phyloP scores from a whole-genome alignment of 495 filamentous ascomycete genomes.

The Peziza echinospora region DNA sequence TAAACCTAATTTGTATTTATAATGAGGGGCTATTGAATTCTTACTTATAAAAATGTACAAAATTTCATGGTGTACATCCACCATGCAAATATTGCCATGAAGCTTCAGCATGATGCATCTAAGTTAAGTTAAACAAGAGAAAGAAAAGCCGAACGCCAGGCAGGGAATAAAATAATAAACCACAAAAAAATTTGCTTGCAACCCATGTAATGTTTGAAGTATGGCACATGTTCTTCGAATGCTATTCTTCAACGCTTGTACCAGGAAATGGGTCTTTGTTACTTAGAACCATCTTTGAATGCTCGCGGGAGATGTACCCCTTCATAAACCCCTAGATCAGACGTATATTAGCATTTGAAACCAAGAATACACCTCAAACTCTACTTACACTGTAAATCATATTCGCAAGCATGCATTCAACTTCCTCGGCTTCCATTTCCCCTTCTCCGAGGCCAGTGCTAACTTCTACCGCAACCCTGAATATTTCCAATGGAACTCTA shows the following conservation, averaged over 20 bases:
- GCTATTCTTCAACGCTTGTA: conserved; percentile 39
- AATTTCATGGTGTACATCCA: too few relatives aligned
- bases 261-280: conserved; percentile 84
- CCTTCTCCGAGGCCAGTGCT: conserved; percentile 36
- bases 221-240: background rate
- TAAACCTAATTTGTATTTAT: too few relatives aligned
- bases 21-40: background rate
- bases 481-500: conserved; percentile 60
- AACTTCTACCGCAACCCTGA: conserved; percentile 42
- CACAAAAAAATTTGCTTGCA: background rate
- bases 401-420: conserved; percentile 84
- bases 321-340: conserved; percentile 64
- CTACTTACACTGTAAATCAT: conserved; percentile 61
- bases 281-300: conserved; percentile 71
- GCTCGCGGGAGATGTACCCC: conserved; percentile 84
- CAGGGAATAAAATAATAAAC: background rate
- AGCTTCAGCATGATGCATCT: too few relatives aligned
- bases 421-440: conserved; percentile 66
- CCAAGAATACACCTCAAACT: conserved; percentile 26
- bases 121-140: too few relatives aligned
- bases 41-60: background rate
- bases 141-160: background rate
- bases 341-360: conserved; percentile 1
- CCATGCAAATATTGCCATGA: too few relatives aligned
- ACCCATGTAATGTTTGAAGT: background rate